These are phyloP conservation scores for Paxillus ammoniavirescens DNA, from an alignment of 768 basidiomycete species.

Conservation along the genomic window DNA sequence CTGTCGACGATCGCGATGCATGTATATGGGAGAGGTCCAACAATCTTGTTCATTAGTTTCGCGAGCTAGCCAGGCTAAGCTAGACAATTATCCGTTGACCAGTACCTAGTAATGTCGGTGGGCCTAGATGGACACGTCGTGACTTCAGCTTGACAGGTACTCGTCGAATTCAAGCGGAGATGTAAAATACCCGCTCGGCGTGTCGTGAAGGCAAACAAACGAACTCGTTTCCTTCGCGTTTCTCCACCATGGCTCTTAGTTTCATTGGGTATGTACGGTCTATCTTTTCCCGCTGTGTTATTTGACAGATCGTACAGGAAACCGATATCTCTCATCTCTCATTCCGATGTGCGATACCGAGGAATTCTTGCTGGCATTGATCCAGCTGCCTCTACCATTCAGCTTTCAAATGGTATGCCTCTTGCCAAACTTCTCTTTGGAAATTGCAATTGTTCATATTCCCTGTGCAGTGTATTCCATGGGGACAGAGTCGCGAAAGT, in stretches of 20 bases:
- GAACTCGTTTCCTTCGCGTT: conserved; percentile 13
- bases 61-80: too few species aligned
- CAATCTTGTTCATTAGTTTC: too few species aligned
- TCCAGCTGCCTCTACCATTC: conserved; percentile 81
- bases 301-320: conserved; percentile 49
- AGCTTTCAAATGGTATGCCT: conserved; percentile 74
- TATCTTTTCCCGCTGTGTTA: neutral
- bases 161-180: conserved; percentile 27
- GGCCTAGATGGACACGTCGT: too few species aligned
- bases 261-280: conserved; percentile 61
- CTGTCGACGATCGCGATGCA: too few species aligned
- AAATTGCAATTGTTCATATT: neutral
- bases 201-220: conserved; percentile 10
- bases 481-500: conserved; percentile 86
- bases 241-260: conserved; percentile 60
- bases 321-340: conserved; percentile 86
- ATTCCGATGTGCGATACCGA: conserved; percentile 88
- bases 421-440: neutral
- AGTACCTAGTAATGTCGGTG: too few species aligned
- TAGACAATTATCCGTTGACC: too few species aligned
- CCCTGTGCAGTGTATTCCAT: conserved; percentile 67
- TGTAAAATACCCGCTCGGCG: conserved; percentile 14
- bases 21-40: too few species aligned
- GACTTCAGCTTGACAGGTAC: too few species aligned
- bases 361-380: conserved; percentile 88